Conservation (phyloP, 352 stramenopile genomes). For the Globisporangium abappressorium region DNA sequence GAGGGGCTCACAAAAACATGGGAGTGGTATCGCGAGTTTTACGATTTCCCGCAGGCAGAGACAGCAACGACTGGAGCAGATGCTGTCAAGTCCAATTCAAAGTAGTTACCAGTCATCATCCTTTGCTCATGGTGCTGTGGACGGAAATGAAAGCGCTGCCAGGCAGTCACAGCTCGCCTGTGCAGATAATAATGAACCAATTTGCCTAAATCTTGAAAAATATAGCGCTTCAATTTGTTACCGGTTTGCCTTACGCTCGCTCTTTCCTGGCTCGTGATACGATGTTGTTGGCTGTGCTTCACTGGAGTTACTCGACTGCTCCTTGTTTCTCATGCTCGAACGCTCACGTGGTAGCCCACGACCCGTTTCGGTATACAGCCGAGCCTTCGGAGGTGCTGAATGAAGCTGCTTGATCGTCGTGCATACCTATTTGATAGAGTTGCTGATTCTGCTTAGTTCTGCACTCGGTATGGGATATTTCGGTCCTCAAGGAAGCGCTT, state of each 20-base stretch:
- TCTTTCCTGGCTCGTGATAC: background rate
- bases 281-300: background rate
- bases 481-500: conserved; percentile 85
- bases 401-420: background rate
- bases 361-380: background rate
- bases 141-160: background rate
- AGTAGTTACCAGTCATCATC: background rate
- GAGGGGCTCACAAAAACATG: conserved; percentile 93
- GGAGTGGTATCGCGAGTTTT: conserved; percentile 90
- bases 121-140: background rate
- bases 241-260: background rate
- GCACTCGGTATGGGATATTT: conserved; percentile 84
- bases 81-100: background rate
- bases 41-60: conserved; percentile 11
- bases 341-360: background rate
- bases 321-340: background rate
- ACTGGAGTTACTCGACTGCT: background rate
- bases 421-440: background rate
- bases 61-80: no score
- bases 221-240: background rate
- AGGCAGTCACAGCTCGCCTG: background rate
- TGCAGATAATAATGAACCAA: background rate
- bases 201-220: background rate
- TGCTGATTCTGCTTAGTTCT: conserved; percentile 31
- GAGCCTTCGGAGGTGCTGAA: background rate